phyloP scores from a whole-genome alignment of 345 rosid genomes.

The Gossypium thurberi region DNA sequence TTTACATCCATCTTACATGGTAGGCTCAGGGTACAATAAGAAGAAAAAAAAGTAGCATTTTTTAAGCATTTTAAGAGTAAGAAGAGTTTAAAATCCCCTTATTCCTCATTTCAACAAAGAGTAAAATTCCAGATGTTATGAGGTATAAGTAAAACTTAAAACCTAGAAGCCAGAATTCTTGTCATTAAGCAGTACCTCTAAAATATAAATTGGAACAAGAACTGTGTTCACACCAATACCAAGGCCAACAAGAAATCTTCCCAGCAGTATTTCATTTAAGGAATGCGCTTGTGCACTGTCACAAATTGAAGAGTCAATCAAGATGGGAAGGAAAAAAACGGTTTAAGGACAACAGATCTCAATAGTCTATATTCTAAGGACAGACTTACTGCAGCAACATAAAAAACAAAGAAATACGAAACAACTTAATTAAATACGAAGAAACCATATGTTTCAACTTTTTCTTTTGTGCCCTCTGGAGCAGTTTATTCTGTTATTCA shows the following conservation, averaged over 20 bases:
- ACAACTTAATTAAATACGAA: not conserved
- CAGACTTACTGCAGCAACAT: not conserved
- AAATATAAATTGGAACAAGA: slow-evolving; percentile 71
- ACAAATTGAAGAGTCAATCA: slow-evolving; percentile 15
- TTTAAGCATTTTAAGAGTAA: not conserved
- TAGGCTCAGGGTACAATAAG: not conserved
- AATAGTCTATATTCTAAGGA: not conserved
- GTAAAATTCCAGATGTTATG: slow-evolving; percentile 3
- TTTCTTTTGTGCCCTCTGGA: not conserved
- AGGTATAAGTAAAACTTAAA: not conserved
- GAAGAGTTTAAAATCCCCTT: not conserved
- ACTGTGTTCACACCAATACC: slow-evolving; percentile 76
- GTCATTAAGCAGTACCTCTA: slow-evolving; percentile 45
- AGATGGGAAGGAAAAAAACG: not conserved
- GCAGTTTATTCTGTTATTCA: not conserved
- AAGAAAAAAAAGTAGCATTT: not conserved
- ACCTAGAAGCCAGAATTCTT: not conserved
- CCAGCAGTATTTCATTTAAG: slow-evolving; percentile 60
- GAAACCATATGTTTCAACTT: not conserved
- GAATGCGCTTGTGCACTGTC: slow-evolving; percentile 77
- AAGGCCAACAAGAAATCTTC: slow-evolving; percentile 80
- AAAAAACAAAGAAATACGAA: not conserved
- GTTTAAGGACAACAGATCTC: not conserved
- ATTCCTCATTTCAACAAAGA: not conserved
- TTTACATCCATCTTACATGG: not conserved